These are phyloP conservation scores for Crassisporium funariophilum DNA, from an alignment of 768 basidiomycete species.

Conservation along the genomic window DNA sequence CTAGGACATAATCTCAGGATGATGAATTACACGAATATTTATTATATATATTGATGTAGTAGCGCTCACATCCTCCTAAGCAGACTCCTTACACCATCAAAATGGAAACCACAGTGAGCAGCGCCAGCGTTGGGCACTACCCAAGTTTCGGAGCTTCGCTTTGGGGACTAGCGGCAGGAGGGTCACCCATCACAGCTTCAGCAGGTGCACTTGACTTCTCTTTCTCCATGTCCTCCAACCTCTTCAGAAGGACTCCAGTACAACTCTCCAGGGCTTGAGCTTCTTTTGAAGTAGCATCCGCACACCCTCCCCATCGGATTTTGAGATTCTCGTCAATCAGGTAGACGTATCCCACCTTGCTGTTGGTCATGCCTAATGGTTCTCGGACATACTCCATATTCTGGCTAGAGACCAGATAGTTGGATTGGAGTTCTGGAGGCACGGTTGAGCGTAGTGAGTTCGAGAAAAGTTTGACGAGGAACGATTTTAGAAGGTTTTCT, in stretches of 20 bases:
- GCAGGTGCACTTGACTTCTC: not conserved
- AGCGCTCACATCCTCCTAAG: no score
- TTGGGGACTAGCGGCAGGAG: no score
- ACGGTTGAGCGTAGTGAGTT: constrained; percentile 68
- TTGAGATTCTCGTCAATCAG: constrained; percentile 83
- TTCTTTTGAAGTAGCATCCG: constrained; percentile 79
- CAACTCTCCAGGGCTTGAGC: constrained; percentile 67
- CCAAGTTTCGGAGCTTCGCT: no score
- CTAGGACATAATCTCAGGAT: no score
- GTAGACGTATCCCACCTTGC: constrained; percentile 89
- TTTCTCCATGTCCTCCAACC: constrained; percentile 43
- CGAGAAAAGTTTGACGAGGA: constrained; percentile 86
- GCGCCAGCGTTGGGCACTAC: no score
- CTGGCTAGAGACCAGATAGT: constrained; percentile 79
- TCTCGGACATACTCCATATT: constrained; percentile 87
- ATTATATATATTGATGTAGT: no score
- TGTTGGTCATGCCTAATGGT: constrained; percentile 86
- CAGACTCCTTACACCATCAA: no score
- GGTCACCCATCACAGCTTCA: not conserved
- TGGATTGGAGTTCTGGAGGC: constrained; percentile 63
- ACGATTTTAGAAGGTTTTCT: constrained; percentile 89
- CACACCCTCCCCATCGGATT: constrained; percentile 92
- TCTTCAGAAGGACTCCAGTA: constrained; percentile 64
- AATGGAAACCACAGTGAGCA: no score
- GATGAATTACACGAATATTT: no score